Conservation (phyloP, 495 filamentous ascomycete species). For the Penicillium fimorum region DNA sequence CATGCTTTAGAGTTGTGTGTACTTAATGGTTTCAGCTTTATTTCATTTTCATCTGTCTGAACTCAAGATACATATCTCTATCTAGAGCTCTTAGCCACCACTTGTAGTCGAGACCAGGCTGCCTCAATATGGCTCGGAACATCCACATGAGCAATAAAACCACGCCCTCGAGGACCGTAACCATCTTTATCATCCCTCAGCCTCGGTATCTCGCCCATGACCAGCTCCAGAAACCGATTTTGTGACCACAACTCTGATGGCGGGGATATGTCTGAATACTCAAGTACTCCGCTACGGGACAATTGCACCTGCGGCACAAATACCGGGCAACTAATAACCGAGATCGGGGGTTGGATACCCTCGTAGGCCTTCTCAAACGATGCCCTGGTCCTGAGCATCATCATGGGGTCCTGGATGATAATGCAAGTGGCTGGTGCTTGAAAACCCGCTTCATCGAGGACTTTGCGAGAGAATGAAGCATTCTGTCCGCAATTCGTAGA, state of each 20-base stretch:
- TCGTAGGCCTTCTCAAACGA: constrained; percentile 34
- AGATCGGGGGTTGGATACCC: constrained; percentile 10
- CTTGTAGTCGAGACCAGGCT: constrained; percentile 23
- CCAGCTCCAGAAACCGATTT: constrained; percentile 28
- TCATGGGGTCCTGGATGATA: constrained; percentile 42
- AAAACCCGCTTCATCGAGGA: constrained; percentile 27
- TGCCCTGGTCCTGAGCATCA: constrained; percentile 34
- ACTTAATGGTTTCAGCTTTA: no score
- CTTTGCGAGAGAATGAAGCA: constrained; percentile 24
- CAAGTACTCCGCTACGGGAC: constrained; percentile 6
- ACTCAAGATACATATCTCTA: neutral
- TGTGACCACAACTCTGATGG: constrained; percentile 23
- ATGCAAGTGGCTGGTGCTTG: constrained; percentile 16
- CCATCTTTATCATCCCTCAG: constrained; percentile 35
- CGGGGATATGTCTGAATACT: constrained; percentile 11
- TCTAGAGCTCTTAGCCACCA: constrained; percentile 2
- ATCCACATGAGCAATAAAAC: constrained; percentile 39
- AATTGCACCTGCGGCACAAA: constrained; percentile 28
- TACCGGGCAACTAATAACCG: constrained; percentile 32
- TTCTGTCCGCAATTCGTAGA: constrained; percentile 42
- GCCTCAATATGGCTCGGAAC: constrained; percentile 29
- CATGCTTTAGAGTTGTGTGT: no score
- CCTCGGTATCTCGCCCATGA: constrained; percentile 35
- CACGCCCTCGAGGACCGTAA: constrained; percentile 37
- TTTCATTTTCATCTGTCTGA: neutral